A percentile compares a stretch with the other conserved stretches of the same genome.
Conservation (phyloP, 345 rosid genomes). For the Salix udensis region DNA sequence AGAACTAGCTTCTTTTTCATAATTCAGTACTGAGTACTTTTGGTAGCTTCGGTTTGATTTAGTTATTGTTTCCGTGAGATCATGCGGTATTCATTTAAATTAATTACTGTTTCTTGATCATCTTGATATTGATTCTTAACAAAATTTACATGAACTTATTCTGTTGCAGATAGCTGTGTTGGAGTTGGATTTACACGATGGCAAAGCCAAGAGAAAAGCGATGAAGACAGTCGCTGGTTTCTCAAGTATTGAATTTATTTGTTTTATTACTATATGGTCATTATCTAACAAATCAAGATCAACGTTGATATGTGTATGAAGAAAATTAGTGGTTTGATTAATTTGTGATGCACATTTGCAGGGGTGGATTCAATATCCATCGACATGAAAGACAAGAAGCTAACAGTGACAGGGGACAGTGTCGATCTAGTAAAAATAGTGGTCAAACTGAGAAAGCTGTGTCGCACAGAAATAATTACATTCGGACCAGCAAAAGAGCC, state of each 20-base stretch:
- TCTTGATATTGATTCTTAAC: no score
- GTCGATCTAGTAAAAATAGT: slow-evolving; percentile 27
- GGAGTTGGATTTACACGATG: slow-evolving; percentile 23
- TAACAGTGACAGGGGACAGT: slow-evolving; percentile 52
- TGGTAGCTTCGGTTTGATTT: no score
- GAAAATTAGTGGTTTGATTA: no score
- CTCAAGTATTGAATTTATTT: slow-evolving; percentile 11
- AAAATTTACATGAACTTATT: background rate
- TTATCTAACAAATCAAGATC: background rate
- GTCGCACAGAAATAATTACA: slow-evolving; percentile 15
- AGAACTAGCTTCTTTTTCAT: no score
- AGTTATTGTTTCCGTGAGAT: background rate
- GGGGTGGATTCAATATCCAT: slow-evolving; percentile 51
- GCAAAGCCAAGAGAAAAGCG: slow-evolving; percentile 20
- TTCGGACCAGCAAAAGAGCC: no score
- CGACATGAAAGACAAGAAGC: slow-evolving; percentile 50
- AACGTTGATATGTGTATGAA: no score
- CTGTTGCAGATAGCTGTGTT: slow-evolving; percentile 12
- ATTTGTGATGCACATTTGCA: slow-evolving; percentile 2
- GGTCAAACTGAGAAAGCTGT: no score
- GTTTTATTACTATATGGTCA: background rate
- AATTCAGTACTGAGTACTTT: no score
- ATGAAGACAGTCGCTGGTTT: slow-evolving; percentile 33
- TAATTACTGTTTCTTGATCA: no score
- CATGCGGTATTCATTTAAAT: no score